phyloP scores from a whole-genome alignment of 2,329 filamentous ascomycete genomes.

The Epichloe gansuensis region DNA sequence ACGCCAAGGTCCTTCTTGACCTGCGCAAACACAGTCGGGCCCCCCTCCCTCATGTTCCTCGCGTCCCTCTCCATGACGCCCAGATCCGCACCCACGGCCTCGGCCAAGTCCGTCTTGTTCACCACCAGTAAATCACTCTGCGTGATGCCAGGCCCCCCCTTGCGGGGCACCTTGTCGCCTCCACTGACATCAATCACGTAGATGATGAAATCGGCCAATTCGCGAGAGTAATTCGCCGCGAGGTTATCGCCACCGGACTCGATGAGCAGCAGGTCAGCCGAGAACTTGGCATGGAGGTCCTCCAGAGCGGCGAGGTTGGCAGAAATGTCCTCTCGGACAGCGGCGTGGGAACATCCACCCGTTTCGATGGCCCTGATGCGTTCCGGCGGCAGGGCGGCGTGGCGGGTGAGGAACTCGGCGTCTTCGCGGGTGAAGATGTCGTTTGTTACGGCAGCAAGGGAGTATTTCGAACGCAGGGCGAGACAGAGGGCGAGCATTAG shows the following conservation, averaged over 20 bases:
- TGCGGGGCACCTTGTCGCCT: slow-evolving; percentile 91
- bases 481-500: slow-evolving; percentile 90
- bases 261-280: slow-evolving; percentile 75
- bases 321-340: slow-evolving; percentile 91
- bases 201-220: slow-evolving; percentile 94
- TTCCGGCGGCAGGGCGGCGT: slow-evolving; percentile 67
- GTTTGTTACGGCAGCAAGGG: slow-evolving; percentile 91
- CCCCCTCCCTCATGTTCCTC: slow-evolving; percentile 87
- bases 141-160: slow-evolving; percentile 93
- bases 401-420: slow-evolving; percentile 86
- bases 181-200: slow-evolving; percentile 97
- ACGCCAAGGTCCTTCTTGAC: slow-evolving; percentile 88
- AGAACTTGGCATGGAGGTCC: slow-evolving; percentile 69
- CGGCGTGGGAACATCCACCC: slow-evolving; percentile 91
- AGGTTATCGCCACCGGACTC: slow-evolving; percentile 95
- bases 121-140: slow-evolving; percentile 88
- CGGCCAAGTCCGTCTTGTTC: slow-evolving; percentile 93
- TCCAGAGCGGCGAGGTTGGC: slow-evolving; percentile 88
- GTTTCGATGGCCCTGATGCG: slow-evolving; percentile 96
- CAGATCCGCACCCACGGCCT: slow-evolving; percentile 80
- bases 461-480: slow-evolving; percentile 66
- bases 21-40: slow-evolving; percentile 89
- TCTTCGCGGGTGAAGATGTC: slow-evolving; percentile 98
- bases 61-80: slow-evolving; percentile 91
- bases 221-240: slow-evolving; percentile 88